phyloP scores from a whole-genome alignment of 2,329 filamentous ascomycete genomes.

The Aspergillus fructus region DNA sequence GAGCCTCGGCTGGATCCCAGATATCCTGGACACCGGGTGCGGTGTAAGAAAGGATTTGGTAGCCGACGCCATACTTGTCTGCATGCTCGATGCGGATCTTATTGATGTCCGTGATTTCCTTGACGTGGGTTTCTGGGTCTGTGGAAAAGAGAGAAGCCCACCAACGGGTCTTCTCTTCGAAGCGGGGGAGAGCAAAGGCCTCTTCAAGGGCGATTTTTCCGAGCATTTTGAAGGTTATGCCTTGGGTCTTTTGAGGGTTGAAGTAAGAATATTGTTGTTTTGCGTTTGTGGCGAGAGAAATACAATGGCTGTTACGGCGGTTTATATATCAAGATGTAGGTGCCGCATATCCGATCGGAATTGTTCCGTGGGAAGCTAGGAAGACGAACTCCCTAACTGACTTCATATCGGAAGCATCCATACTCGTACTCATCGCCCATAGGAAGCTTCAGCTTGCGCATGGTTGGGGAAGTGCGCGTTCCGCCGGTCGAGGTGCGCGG shows the following conservation, averaged over 20 bases:
- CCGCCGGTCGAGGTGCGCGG: slow-evolving; percentile 8
- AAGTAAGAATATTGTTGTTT: not conserved
- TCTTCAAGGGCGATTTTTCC: slow-evolving; percentile 65
- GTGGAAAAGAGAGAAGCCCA: slow-evolving; percentile 61
- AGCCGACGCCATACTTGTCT: slow-evolving; percentile 48
- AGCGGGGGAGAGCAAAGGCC: slow-evolving; percentile 60
- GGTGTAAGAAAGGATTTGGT: slow-evolving; percentile 50
- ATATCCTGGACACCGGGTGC: slow-evolving; percentile 51
- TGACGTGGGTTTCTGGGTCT: slow-evolving; percentile 58
- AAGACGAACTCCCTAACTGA: not conserved
- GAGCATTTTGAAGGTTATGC: slow-evolving; percentile 42
- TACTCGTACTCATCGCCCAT: not conserved
- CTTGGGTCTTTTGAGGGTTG: not conserved
- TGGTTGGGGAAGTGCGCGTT: not conserved
- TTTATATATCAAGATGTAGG: not conserved
- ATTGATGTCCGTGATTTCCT: slow-evolving; percentile 54
- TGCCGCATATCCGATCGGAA: not conserved
- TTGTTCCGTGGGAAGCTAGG: not conserved
- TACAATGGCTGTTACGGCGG: not conserved
- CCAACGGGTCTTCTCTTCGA: slow-evolving; percentile 60
- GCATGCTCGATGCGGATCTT: slow-evolving; percentile 44
- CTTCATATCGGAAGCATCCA: not conserved
- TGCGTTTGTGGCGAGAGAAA: not conserved
- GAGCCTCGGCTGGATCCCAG: slow-evolving; percentile 44
- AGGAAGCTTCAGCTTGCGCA: not conserved